Evolutionary conservation across 192 early-diverging fungal species (phyloP).

Genomic region (Powellomyces hirtus): DNA sequence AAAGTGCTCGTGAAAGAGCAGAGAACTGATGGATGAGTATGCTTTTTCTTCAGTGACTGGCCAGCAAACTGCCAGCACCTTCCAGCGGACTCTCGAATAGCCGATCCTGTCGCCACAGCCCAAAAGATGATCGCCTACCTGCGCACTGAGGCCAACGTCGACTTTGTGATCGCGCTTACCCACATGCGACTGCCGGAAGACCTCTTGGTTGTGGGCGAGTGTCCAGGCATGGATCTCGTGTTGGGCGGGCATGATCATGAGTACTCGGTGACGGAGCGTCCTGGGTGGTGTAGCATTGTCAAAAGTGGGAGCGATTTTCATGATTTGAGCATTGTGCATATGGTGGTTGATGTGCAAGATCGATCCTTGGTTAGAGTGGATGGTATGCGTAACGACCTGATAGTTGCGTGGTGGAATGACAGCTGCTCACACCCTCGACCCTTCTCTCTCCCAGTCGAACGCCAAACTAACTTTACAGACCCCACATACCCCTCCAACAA

Average conservation of each 20-base stretch:
- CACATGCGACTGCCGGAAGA: constrained; percentile 74
- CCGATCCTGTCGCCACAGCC: neutral
- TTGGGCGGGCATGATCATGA: constrained; percentile 47
- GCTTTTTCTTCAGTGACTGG: neutral
- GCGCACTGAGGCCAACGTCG: constrained; percentile 43
- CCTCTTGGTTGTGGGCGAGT: constrained; percentile 50
- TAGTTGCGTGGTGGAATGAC: no score
- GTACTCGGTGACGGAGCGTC: neutral
- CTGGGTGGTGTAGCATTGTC: neutral
- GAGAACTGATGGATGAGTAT: no score
- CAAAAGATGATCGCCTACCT: neutral
- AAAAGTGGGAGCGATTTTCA: constrained; percentile 1
- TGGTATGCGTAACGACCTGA: no score
- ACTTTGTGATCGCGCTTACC: constrained; percentile 68
- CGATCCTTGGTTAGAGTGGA: neutral
- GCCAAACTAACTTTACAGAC: neutral
- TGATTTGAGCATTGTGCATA: constrained; percentile 6
- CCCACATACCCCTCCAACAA: neutral
- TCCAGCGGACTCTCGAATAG: neutral
- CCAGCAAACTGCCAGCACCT: neutral
- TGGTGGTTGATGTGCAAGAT: neutral
- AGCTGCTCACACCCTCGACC: no score
- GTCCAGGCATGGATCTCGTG: constrained; percentile 62
- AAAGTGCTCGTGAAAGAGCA: no score
- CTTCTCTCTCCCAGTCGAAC: no score